These are phyloP conservation scores for Thelonectria discophora DNA, from an alignment of 2,329 filamentous ascomycete genomes.

Conservation along the genomic window DNA sequence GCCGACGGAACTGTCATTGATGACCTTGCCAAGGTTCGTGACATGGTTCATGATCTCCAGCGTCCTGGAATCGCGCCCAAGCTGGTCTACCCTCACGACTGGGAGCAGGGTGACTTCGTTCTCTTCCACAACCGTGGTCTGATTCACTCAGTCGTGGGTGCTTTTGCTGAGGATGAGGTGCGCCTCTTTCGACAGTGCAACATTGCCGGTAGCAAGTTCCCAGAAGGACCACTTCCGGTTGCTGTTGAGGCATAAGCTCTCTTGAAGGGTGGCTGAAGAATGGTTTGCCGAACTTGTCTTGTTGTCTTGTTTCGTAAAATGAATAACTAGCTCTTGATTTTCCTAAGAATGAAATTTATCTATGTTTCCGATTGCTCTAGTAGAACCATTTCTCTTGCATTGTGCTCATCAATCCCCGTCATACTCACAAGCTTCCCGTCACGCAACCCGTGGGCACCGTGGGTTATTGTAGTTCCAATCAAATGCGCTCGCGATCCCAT, in stretches of 20 bases:
- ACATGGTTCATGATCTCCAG: constrained; percentile 74
- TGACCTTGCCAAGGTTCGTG: constrained; percentile 71
- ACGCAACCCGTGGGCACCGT: neutral
- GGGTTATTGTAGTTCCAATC: constrained; percentile 24
- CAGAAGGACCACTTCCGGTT: constrained; percentile 55
- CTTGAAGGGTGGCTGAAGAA: neutral
- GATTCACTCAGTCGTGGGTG: constrained; percentile 78
- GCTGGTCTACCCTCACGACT: constrained; percentile 77
- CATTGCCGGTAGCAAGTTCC: constrained; percentile 70
- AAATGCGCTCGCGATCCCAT: constrained; percentile 34
- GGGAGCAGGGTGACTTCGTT: constrained; percentile 79
- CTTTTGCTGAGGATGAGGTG: constrained; percentile 77
- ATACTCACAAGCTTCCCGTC: too few relatives aligned
- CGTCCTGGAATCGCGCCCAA: constrained; percentile 75
- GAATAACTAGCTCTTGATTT: neutral
- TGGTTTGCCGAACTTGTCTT: neutral
- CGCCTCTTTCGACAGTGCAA: constrained; percentile 82
- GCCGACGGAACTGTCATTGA: constrained; percentile 74
- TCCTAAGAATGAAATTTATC: too few relatives aligned
- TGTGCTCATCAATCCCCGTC: too few relatives aligned
- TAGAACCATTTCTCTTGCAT: neutral
- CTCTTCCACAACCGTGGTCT: constrained; percentile 82
- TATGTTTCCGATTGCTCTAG: neutral
- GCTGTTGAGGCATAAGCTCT: neutral
- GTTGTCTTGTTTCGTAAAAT: neutral